Evolutionary conservation across 495 filamentous ascomycete species (phyloP).

Genomic region (Pseudomonodictys pantanalensis): DNA sequence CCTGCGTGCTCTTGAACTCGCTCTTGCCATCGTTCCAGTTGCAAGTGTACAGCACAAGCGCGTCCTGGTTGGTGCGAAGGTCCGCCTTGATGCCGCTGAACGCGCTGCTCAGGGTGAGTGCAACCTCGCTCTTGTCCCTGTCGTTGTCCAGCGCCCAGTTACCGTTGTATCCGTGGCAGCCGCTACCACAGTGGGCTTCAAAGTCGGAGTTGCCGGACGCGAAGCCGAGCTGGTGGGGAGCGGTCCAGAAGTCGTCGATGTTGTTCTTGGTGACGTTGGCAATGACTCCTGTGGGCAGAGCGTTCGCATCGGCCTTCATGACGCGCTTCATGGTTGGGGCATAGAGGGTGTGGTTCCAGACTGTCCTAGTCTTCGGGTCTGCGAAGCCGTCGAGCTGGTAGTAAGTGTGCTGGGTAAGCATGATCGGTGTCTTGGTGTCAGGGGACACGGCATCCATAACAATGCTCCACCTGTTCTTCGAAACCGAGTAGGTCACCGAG

Average conservation of each 20-base stretch:
- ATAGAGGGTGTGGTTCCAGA: constrained; percentile 41
- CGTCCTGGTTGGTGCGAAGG: constrained; percentile 32
- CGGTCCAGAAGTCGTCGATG: constrained; percentile 33
- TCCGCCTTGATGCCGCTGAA: constrained; percentile 33
- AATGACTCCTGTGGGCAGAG: constrained; percentile 29
- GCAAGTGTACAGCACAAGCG: constrained; percentile 33
- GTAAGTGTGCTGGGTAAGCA: constrained; percentile 25
- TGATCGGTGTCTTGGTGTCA: constrained; percentile 46
- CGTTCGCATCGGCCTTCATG: constrained; percentile 20
- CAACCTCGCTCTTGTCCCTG: constrained; percentile 2
- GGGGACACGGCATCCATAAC: constrained; percentile 53
- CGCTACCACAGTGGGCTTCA: constrained; percentile 25
- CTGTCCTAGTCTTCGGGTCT: constrained; percentile 46
- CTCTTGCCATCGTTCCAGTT: constrained; percentile 46
- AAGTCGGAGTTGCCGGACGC: constrained; percentile 14
- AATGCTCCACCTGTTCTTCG: constrained; percentile 51
- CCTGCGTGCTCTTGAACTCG: constrained; percentile 51
- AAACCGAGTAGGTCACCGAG: constrained; percentile 41
- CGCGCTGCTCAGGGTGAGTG: constrained; percentile 18
- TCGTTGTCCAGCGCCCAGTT: constrained; percentile 21
- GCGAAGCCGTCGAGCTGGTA: constrained; percentile 35
- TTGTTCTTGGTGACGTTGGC: constrained; percentile 11
- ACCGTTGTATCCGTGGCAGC: constrained; percentile 31
- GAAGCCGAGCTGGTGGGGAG: constrained; percentile 27
- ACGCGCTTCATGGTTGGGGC: constrained; percentile 22